These are phyloP conservation scores for Saccharum officinarum DNA, from an alignment of 176 grass and related monocot species.

Conservation along the genomic window DNA sequence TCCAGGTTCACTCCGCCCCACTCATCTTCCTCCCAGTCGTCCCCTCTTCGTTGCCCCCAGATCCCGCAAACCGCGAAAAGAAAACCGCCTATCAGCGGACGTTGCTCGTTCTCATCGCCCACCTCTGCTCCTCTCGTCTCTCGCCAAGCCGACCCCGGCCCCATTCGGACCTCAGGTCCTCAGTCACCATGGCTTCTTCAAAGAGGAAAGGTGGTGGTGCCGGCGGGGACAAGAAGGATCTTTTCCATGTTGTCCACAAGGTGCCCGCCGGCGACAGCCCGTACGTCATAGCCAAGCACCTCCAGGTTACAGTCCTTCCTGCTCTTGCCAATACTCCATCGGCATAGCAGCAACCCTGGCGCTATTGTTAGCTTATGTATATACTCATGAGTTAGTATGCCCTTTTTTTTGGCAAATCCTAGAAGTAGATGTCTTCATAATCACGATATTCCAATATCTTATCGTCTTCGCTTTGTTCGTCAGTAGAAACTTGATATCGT, in stretches of 20 bases:
- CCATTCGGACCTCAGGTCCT: background rate
- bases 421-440: background rate
- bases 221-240: slow-evolving; percentile 62
- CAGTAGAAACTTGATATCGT: background rate
- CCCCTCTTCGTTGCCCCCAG: slow-evolving; percentile 5
- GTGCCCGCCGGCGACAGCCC: slow-evolving; percentile 90
- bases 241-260: slow-evolving; percentile 94
- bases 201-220: slow-evolving; percentile 46
- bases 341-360: background rate
- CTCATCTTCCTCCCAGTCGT: slow-evolving; percentile 44
- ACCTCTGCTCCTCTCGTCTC: background rate
- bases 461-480: background rate
- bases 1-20: slow-evolving; percentile 52
- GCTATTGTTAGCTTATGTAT: background rate
- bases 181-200: slow-evolving; percentile 18
- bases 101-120: background rate
- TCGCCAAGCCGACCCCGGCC: background rate
- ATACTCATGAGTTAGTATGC: background rate
- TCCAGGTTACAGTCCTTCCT: slow-evolving; percentile 52
- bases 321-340: background rate
- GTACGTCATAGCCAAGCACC: slow-evolving; percentile 92
- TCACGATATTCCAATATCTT: background rate
- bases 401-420: background rate
- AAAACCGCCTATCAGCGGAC: background rate
- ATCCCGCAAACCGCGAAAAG: slow-evolving; percentile 44